Base-by-base conservation (phyloP, 1,284 basidiomycete species). In the Fistulina hepatica region DNA sequence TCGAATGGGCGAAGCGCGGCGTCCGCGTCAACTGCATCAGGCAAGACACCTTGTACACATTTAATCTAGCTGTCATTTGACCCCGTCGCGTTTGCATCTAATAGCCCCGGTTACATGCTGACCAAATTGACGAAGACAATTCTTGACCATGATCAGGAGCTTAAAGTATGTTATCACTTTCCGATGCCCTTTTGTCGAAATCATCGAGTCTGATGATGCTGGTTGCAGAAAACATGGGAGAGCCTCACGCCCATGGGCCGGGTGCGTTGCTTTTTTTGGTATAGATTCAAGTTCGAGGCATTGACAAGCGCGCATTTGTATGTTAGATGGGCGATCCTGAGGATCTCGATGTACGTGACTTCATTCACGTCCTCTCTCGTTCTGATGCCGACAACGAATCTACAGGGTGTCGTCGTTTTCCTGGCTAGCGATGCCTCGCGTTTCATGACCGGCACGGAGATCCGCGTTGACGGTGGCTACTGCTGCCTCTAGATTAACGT, bases 391-490 rank as follows among this genome's bases (percentile, higher is more conserved):
- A 45, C 33, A 12, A 28, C 20, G 7, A 16, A 25, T 34, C 16
- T 46, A 24, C 51, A 83, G 76, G 84, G 84, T 17, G 88, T 88
- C 28, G 69, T 90, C 47, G 81, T 93, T 39, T 92, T 81, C 59
- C 69, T 93, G 16, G 75, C 81, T 9, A 85, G 81, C 51, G 89
- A 91, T 55, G 86, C 88, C 12, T 86, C 83, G 26, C 73, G 69
- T 33, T 92, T 89, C 58, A 79, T 90, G 64, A 93, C 89, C 2
- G 90, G 89, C 6, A 64, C 77, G 4, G 86, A 93, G 50, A 62
- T 93, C 44, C 75, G 79, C 12, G 77, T 93, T 30, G 90, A 93
- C 51, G 90, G 90, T 19, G 89, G 88, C 16, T 91, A 91, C 56
- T 81, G 77, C 55, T 50, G 67, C 39, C 66, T 83, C 47, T 84